Evolutionary conservation across 257 asterid species (phyloP), one percentile per base, ranked within the genome.

Genomic region (Datura wrightii): DNA sequence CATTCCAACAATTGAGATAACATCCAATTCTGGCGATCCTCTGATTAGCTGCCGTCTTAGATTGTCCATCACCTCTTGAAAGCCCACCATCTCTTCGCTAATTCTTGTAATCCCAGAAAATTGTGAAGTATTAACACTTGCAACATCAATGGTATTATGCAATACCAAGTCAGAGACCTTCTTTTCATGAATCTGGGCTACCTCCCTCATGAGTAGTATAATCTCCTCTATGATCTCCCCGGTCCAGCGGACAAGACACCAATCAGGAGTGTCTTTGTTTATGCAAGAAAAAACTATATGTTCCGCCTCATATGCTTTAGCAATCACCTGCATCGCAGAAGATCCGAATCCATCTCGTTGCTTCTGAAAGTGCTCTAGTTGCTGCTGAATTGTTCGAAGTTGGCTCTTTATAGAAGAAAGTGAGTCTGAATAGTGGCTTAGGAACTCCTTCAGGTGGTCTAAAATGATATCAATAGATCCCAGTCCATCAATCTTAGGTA

Each of bases 231-330:
- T 44, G 31, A 87, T 54, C 6, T 66, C 53, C 7, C 79, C 2
- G 16, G 82, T 69, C 87, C 83, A 72, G 7, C 6, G 60, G 65
- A 14, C 5, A 79, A 83, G 74, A 15, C 84, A 83, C 84, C 69
- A 36, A 24, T 41, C 31, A 50, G 87, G 74, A 41, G 59, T 5
- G n/a, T 87, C 62, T 65, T 83, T 74, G n/a, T 13, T 59, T 5
- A 78, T 74, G 59, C 53, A 86, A 2, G 69, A 39, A 74, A 2
- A 63, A 76, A 82, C 46, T 2, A 86, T 10, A 65, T 85, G 74
- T 4, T 85, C 86, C 36, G 85, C 86, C 71, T 88, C 86, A 86
- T 83, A 85, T 53, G 86, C 84, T 39, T 15, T 67, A 67, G 24
- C 11, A 67, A 39, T 67, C 76, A 36, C 50, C 76, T 39, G 24